These are phyloP conservation scores for Exserohilum turcica DNA, from an alignment of 2,329 filamentous ascomycete genomes.

Conservation along the genomic window DNA sequence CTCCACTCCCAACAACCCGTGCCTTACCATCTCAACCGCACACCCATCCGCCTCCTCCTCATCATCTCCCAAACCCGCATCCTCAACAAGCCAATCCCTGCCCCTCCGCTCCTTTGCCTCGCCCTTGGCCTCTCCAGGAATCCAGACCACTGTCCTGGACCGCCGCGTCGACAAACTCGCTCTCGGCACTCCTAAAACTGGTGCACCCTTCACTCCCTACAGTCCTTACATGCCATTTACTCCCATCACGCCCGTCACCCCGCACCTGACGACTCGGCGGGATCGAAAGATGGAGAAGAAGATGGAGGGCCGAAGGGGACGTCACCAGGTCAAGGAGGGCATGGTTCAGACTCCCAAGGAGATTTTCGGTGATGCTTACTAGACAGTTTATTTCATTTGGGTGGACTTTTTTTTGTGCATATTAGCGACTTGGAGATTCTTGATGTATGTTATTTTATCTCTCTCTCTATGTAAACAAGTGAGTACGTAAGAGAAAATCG, in stretches of 20 bases:
- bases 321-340: conserved; percentile 50
- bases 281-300: conserved; percentile 73
- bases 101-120: conserved; percentile 45
- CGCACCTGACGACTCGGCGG: conserved; percentile 71
- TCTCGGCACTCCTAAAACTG: conserved; percentile 57
- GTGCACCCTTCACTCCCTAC: conserved; percentile 72
- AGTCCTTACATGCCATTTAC: conserved; percentile 80
- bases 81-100: conserved; percentile 28
- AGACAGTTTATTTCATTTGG: not conserved
- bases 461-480: not conserved
- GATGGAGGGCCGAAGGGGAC: conserved; percentile 62
- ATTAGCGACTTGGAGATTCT: not conserved
- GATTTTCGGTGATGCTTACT: conserved; percentile 47
- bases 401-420: not conserved
- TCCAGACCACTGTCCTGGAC: conserved; percentile 54
- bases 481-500: too few relatives aligned
- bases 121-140: conserved; percentile 36
- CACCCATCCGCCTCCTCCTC: not conserved
- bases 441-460: not conserved
- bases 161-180: conserved; percentile 39
- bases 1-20: conserved; percentile 15
- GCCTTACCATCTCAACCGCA: conserved; percentile 11
- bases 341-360: conserved; percentile 47
- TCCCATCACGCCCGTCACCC: conserved; percentile 75
- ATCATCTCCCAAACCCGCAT: conserved; percentile 11